A percentile compares a stretch with the other conserved stretches of the same genome.
Evolutionary conservation across 805 yeast genomes (phyloP).

Genomic region (Barnettozyma pratensis): DNA sequence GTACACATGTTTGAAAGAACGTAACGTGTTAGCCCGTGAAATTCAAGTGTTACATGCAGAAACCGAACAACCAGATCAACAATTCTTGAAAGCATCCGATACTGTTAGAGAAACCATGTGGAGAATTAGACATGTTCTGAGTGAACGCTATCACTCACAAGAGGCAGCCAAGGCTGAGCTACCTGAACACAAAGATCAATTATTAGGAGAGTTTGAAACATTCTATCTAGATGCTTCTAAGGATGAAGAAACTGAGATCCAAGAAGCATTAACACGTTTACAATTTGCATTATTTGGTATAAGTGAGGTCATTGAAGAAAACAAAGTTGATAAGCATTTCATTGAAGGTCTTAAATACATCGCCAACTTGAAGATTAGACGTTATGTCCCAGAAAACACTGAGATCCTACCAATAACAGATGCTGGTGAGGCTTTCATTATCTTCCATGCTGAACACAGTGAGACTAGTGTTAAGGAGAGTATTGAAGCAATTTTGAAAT

Average conservation of each 20-base stretch:
- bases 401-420: slow-evolving; percentile 25
- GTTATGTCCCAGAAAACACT: slow-evolving; percentile 41
- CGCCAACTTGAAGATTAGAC: slow-evolving; percentile 61
- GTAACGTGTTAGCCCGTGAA: slow-evolving; percentile 77
- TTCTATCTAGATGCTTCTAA: slow-evolving; percentile 52
- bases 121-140: slow-evolving; percentile 79
- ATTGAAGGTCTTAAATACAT: slow-evolving; percentile 63
- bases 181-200: slow-evolving; percentile 37
- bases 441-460: slow-evolving; percentile 42
- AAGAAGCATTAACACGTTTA: slow-evolving; percentile 69
- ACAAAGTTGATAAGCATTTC: slow-evolving; percentile 53
- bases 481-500: slow-evolving; percentile 35
- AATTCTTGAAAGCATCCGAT: slow-evolving; percentile 25
- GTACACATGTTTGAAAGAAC: slow-evolving; percentile 80
- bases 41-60: slow-evolving; percentile 48
- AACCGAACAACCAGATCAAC: slow-evolving; percentile 35
- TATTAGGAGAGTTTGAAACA: slow-evolving; percentile 52
- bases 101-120: slow-evolving; percentile 59
- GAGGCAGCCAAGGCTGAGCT: slow-evolving; percentile 50
- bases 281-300: slow-evolving; percentile 86
- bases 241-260: slow-evolving; percentile 52
- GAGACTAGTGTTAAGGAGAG: slow-evolving; percentile 36
- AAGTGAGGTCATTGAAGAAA: slow-evolving; percentile 56
- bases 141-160: slow-evolving; percentile 76
- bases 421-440: slow-evolving; percentile 41